Evolutionary conservation across 169 alveolate species (phyloP).

Genomic region (Plasmodium relictum): DNA sequence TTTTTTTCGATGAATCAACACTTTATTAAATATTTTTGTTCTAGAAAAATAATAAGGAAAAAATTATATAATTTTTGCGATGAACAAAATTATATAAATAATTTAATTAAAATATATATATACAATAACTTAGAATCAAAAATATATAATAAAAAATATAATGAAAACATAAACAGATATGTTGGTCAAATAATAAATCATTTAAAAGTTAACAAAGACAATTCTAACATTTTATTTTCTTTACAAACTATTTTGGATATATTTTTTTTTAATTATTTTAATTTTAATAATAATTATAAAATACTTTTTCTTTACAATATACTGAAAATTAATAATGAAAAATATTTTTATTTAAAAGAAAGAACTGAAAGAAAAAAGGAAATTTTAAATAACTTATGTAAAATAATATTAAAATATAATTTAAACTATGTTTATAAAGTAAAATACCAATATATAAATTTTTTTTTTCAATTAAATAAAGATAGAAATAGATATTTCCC

Average conservation of each 20-base stretch:
- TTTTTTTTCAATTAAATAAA: neutral
- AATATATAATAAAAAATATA: slow-evolving; percentile 11
- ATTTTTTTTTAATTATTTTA: slow-evolving; percentile 66
- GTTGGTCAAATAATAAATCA: slow-evolving; percentile 66
- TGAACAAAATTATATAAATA: slow-evolving; percentile 42
- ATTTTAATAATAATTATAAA: slow-evolving; percentile 43
- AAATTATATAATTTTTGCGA: slow-evolving; percentile 51
- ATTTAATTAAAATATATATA: slow-evolving; percentile 38
- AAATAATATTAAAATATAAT: slow-evolving; percentile 36
- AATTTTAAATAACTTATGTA: slow-evolving; percentile 45
- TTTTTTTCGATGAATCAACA: slow-evolving; percentile 31
- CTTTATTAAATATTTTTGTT: slow-evolving; percentile 2
- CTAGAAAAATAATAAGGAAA: slow-evolving; percentile 26
- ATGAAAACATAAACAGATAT: slow-evolving; percentile 55
- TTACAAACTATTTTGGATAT: slow-evolving; percentile 60
- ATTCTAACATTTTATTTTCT: slow-evolving; percentile 44
- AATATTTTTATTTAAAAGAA: neutral
- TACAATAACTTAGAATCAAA: slow-evolving; percentile 43
- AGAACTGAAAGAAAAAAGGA: slow-evolving; percentile 42
- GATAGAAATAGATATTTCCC: neutral
- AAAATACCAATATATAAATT: too few species aligned
- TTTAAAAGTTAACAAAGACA: slow-evolving; percentile 53
- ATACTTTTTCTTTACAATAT: slow-evolving; percentile 45
- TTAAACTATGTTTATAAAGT: slow-evolving; percentile 46
- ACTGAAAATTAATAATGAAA: slow-evolving; percentile 32